phyloP scores from a whole-genome alignment of 192 early-diverging fungal species.

The Chytriomyces hyalinus region DNA sequence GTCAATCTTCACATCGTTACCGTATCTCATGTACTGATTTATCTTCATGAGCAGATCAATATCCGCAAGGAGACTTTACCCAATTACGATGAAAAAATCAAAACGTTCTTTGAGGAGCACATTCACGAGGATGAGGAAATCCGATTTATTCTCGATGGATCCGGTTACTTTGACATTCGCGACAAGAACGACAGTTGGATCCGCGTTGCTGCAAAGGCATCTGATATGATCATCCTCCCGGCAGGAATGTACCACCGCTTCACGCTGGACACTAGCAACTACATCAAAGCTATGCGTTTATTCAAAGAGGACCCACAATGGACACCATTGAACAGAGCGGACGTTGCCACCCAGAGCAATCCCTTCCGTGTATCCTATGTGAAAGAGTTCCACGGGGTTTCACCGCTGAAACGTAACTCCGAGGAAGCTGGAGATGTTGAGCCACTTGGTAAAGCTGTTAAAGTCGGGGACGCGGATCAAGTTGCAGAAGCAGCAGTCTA shows the following conservation, averaged over 20 bases:
- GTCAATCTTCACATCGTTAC: not conserved
- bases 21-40: not conserved
- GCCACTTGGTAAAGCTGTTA: too few species aligned
- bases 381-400: constrained; percentile 2
- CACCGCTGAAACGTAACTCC: too few species aligned
- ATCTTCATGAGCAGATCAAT: constrained; percentile 59
- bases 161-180: constrained; percentile 85
- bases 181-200: constrained; percentile 77
- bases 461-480: too few species aligned
- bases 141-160: constrained; percentile 85
- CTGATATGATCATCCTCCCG: constrained; percentile 90
- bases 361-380: constrained; percentile 27
- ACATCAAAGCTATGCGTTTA: constrained; percentile 83
- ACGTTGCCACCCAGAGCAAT: constrained; percentile 17
- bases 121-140: constrained; percentile 70
- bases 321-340: constrained; percentile 35
- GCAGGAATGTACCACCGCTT: constrained; percentile 97
- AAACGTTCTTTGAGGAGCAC: constrained; percentile 88
- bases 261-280: constrained; percentile 85
- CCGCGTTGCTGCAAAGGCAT: constrained; percentile 72
- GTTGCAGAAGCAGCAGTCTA: too few species aligned
- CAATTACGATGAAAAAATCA: constrained; percentile 91
- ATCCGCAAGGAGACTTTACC: constrained; percentile 81
- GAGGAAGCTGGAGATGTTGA: too few species aligned
- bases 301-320: constrained; percentile 56